phyloP scores from a whole-genome alignment of 2,329 filamentous ascomycete species.

The Plectosphaerella plurivora region DNA sequence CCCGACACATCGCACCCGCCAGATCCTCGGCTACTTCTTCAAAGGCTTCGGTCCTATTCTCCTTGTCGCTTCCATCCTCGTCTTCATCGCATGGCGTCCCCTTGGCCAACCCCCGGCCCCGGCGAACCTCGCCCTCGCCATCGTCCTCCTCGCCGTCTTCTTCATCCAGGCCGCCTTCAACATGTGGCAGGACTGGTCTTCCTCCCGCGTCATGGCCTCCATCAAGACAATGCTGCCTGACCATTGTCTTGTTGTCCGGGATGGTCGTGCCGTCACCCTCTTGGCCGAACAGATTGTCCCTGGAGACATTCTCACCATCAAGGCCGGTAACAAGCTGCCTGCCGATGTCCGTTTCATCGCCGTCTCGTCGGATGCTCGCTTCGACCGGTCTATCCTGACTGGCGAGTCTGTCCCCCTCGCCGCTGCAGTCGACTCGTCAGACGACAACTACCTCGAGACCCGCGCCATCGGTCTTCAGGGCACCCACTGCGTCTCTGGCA shows the following conservation, averaged over 20 bases:
- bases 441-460: constrained; percentile 73
- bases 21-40: constrained; percentile 67
- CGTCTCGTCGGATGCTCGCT: constrained; percentile 63
- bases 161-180: constrained; percentile 66
- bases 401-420: constrained; percentile 63
- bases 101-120: constrained; percentile 64
- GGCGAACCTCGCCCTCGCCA: constrained; percentile 69
- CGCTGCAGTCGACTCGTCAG: constrained; percentile 61
- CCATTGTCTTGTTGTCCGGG: constrained; percentile 60
- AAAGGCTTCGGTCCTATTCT: constrained; percentile 72
- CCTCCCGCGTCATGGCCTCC: constrained; percentile 70
- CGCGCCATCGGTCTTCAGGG: constrained; percentile 72
- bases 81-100: constrained; percentile 74
- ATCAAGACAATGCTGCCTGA: constrained; percentile 80
- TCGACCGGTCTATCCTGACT: constrained; percentile 70
- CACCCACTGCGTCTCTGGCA: constrained; percentile 72
- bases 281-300: constrained; percentile 61
- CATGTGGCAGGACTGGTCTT: constrained; percentile 71
- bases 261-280: constrained; percentile 45
- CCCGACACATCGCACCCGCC: constrained; percentile 53
- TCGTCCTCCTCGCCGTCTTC: constrained; percentile 68
- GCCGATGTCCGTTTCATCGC: constrained; percentile 69
- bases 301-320: constrained; percentile 65
- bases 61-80: constrained; percentile 62
- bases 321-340: constrained; percentile 68